Evolutionary conservation across 768 basidiomycete species (phyloP), one percentile per base, ranked within the genome.

Genomic region (Mycena vitilis): DNA sequence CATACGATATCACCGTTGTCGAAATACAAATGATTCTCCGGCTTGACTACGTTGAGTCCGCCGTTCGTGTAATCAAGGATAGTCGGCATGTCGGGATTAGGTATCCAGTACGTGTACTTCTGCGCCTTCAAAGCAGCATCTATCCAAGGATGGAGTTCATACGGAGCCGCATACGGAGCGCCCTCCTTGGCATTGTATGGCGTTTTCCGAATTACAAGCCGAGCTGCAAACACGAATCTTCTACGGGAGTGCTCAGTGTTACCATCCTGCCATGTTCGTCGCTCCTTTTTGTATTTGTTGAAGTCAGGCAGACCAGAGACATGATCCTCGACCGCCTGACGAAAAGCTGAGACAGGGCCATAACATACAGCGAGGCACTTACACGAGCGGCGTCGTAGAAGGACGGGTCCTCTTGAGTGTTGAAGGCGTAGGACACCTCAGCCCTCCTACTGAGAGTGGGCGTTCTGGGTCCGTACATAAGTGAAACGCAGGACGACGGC

Each of bases 61-160:
- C n/a, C n/a, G n/a, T n/a, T n/a, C n/a, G n/a, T n/a, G n/a, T n/a
- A n/a, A n/a, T n/a, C n/a, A n/a, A n/a, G n/a, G n/a, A n/a, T n/a
- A n/a, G n/a, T n/a, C n/a, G n/a, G n/a, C n/a, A n/a, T n/a, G n/a
- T n/a, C n/a, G n/a, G n/a, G n/a, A n/a, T n/a, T n/a, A n/a, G n/a
- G n/a, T n/a, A n/a, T n/a, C n/a, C n/a, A n/a, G n/a, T n/a, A n/a
- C n/a, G n/a, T n/a, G n/a, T n/a, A n/a, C n/a, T n/a, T n/a, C n/a
- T n/a, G n/a, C n/a, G n/a, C n/a, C n/a, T n/a, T n/a, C n/a, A n/a
- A n/a, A n/a, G n/a, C n/a, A n/a, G n/a, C n/a, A n/a, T n/a, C n/a
- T n/a, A 59, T 1, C 57, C 57, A 59, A 13, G 57, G 57, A 30
- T 59, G 57, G 1, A 59, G 6, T 7, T 44, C 11, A 40, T 59